phyloP scores from a whole-genome alignment of 805 yeast species.

The Yarrowia sp. region DNA sequence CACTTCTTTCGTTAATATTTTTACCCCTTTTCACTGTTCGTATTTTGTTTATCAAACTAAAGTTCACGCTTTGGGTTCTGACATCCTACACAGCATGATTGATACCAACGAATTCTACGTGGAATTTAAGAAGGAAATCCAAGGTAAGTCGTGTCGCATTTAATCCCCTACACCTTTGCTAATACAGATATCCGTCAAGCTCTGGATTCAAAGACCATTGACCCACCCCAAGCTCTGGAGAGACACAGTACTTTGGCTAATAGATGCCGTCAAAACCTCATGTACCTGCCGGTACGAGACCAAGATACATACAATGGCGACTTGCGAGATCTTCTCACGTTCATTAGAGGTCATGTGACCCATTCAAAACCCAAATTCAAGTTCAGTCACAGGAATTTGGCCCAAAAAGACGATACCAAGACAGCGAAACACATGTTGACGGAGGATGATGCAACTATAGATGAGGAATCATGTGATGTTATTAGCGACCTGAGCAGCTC shows the following conservation, averaged over 20 bases:
- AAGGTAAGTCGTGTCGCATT: background rate
- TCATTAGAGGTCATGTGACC: background rate
- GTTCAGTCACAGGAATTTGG: conserved; percentile 2
- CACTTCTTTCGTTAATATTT: too few relatives aligned
- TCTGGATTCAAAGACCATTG: background rate
- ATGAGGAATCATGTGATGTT: background rate
- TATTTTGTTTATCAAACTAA: background rate
- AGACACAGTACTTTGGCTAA: background rate
- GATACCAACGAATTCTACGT: conserved; percentile 14
- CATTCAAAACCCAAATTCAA: conserved; percentile 13
- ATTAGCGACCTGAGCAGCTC: background rate
- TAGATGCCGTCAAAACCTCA: conserved; percentile 12
- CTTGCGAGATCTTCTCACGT: background rate
- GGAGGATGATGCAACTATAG: background rate
- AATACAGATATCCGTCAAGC: conserved; percentile 1
- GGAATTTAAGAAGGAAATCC: conserved; percentile 4
- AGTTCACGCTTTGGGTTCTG: background rate
- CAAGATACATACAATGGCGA: conserved; percentile 23
- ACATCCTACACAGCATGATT: background rate
- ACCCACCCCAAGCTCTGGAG: background rate
- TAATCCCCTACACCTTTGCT: background rate
- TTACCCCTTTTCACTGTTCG: too few relatives aligned
- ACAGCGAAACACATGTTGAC: background rate
- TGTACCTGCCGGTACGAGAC: conserved; percentile 5
- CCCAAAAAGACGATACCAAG: background rate